Percentiles rank a stretch among this genome's conserved stretches.
Evolutionary conservation across 148 eudicot genomes (phyloP).

Genomic region (Camellia granthamiana): DNA sequence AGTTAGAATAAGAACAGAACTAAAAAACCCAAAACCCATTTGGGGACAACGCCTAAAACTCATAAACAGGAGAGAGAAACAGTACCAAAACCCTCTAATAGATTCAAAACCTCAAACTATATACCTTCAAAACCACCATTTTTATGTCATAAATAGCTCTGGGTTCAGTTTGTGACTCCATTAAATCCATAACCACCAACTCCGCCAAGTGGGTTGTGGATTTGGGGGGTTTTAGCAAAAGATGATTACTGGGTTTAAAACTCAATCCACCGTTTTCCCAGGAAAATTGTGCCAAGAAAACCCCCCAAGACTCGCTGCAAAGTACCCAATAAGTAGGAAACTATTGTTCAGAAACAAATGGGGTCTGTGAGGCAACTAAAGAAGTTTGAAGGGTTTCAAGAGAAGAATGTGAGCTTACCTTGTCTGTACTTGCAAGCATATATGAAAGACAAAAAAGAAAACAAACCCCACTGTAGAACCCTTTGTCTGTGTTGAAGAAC

Average conservation of each 20-base stretch:
- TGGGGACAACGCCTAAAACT: background rate
- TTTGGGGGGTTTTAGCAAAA: background rate
- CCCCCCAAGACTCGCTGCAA: background rate
- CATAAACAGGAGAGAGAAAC: slow-evolving; percentile 5
- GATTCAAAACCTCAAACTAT: too few relatives aligned
- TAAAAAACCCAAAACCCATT: slow-evolving; percentile 34
- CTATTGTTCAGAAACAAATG: background rate
- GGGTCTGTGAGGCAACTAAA: background rate
- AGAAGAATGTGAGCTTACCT: slow-evolving; percentile 1
- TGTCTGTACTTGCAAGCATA: background rate
- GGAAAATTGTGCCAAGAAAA: background rate
- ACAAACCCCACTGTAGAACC: slow-evolving; percentile 14
- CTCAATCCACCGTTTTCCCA: background rate
- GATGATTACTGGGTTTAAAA: slow-evolving; percentile 1
- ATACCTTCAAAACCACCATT: slow-evolving; percentile 11
- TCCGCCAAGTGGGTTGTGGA: slow-evolving; percentile 4
- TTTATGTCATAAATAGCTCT: slow-evolving; percentile 1
- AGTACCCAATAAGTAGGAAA: background rate
- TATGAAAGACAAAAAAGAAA: slow-evolving; percentile 19
- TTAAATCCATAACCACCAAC: background rate
- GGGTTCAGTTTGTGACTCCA: background rate
- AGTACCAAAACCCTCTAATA: slow-evolving; percentile 4
- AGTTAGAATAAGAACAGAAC: slow-evolving; percentile 30
- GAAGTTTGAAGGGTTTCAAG: background rate
- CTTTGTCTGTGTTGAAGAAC: slow-evolving; percentile 3